Evolutionary conservation across 345 rosid species (phyloP).

Genomic region (Citrus sinensis): DNA sequence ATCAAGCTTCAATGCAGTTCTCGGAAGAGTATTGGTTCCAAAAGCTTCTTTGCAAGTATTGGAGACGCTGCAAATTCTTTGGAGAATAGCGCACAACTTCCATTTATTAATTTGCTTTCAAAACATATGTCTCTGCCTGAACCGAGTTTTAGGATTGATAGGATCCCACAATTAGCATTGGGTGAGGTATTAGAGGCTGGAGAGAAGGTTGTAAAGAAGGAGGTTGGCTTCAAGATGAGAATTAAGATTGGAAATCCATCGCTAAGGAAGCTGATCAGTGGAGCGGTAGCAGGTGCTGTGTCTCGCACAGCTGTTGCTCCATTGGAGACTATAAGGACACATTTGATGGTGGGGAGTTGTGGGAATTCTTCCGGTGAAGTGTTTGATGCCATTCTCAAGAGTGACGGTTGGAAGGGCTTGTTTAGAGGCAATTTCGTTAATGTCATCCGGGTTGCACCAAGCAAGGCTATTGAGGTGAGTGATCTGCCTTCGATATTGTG

Average conservation of each 20-base stretch:
- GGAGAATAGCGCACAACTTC: not conserved
- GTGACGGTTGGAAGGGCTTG: constrained; percentile 64
- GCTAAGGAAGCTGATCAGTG: constrained; percentile 53
- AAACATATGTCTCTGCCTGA: not conserved
- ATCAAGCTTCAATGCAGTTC: constrained; percentile 1
- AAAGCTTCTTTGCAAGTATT: constrained; percentile 7
- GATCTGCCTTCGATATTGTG: not conserved
- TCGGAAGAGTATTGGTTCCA: not conserved
- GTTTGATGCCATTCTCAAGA: constrained; percentile 45
- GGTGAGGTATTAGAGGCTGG: constrained; percentile 15
- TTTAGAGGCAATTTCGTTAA: constrained; percentile 64
- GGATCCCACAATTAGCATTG: constrained; percentile 4
- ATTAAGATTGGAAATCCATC: constrained; percentile 52
- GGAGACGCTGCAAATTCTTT: constrained; percentile 4
- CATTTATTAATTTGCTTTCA: not conserved
- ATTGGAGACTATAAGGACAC: constrained; percentile 61
- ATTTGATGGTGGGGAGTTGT: constrained; percentile 62
- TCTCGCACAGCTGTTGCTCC: constrained; percentile 62
- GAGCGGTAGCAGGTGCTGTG: constrained; percentile 58
- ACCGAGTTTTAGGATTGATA: constrained; percentile 6
- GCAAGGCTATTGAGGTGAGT: constrained; percentile 65
- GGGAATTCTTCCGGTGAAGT: constrained; percentile 48
- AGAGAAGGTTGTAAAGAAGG: constrained; percentile 25
- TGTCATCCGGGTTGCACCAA: constrained; percentile 61
- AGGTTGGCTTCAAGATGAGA: constrained; percentile 32